Percentiles rank a stretch among this genome's conserved stretches.
Evolutionary conservation across 345 rosid species (phyloP).

Genomic region (Brassica rapa): DNA sequence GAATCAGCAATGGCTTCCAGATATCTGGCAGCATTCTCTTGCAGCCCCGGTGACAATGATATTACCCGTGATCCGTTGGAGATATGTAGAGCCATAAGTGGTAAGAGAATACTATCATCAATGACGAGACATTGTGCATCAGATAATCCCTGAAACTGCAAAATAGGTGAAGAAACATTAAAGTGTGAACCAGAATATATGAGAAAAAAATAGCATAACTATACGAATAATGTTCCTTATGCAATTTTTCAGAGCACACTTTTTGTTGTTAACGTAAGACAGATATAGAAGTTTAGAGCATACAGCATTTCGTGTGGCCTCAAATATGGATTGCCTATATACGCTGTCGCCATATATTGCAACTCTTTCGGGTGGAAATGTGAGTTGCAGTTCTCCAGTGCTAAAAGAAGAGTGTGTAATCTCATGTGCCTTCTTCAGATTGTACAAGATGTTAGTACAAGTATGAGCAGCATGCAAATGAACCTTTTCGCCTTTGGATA

Average conservation of each 20-base stretch:
- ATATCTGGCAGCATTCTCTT: constrained; percentile 59
- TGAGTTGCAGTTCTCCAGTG: constrained; percentile 53
- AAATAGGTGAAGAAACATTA: constrained; percentile 30
- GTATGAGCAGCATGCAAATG: constrained; percentile 64
- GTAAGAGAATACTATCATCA: constrained; percentile 81
- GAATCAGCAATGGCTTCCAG: constrained; percentile 62
- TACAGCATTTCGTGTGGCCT: constrained; percentile 66
- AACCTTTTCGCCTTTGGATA: constrained; percentile 60
- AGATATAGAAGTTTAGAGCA: constrained; percentile 27
- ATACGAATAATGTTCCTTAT: background rate
- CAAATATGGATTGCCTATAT: constrained; percentile 63
- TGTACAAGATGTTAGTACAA: constrained; percentile 63
- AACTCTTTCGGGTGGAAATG: constrained; percentile 71
- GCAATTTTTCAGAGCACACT: background rate
- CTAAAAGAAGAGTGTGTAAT: constrained; percentile 27
- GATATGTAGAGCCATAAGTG: constrained; percentile 57
- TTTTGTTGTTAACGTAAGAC: constrained; percentile 7
- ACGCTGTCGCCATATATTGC: constrained; percentile 69
- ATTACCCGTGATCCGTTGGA: constrained; percentile 55
- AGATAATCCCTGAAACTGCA: constrained; percentile 68
- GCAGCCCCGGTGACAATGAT: constrained; percentile 73
- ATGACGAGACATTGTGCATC: constrained; percentile 61
- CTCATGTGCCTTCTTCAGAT: constrained; percentile 47
- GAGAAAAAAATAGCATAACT: background rate
- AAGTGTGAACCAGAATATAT: background rate